A percentile compares a stretch with the other conserved stretches of the same genome.
phyloP scores from a whole-genome alignment of 768 basidiomycete species.

The Cubamyces lactineus region DNA sequence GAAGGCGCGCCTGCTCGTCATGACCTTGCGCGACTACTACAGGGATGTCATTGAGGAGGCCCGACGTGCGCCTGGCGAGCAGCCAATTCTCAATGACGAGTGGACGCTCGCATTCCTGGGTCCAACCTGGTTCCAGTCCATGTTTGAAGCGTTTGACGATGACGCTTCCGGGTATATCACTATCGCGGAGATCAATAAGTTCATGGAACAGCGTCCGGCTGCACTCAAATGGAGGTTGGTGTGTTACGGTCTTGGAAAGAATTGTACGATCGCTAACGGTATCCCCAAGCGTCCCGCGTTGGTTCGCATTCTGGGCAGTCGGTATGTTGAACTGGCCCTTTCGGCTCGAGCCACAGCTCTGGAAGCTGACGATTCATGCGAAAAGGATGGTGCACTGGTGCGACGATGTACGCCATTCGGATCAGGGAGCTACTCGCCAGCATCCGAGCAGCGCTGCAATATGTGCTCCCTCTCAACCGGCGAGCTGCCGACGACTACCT shows the following conservation, averaged over 20 bases:
- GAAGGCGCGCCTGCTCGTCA: slow-evolving; percentile 52
- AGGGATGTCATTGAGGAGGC: slow-evolving; percentile 25
- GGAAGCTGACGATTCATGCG: background rate
- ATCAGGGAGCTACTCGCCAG: background rate
- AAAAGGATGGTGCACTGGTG: slow-evolving; percentile 26
- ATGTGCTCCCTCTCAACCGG: background rate
- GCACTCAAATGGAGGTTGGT: slow-evolving; percentile 36
- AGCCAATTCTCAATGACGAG: slow-evolving; percentile 26
- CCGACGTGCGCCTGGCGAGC: background rate
- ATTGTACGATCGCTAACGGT: no score
- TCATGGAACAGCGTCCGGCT: slow-evolving; percentile 32
- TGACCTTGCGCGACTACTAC: slow-evolving; percentile 44
- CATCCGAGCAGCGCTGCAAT: background rate
- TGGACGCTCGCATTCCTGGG: slow-evolving; percentile 41
- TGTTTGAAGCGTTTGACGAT: slow-evolving; percentile 44
- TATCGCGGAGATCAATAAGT: slow-evolving; percentile 38
- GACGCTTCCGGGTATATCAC: slow-evolving; percentile 42
- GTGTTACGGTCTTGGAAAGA: background rate
- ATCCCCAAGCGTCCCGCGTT: slow-evolving; percentile 32
- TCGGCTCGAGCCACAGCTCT: background rate
- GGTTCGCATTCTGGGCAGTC: slow-evolving; percentile 40
- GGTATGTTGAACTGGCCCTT: slow-evolving; percentile 30
- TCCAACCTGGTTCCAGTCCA: slow-evolving; percentile 35
- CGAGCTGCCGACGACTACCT: background rate
- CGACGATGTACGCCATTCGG: slow-evolving; percentile 7